Evolutionary conservation across 2,329 filamentous ascomycete species (phyloP).

Genomic region (Aspergillus jensenii): DNA sequence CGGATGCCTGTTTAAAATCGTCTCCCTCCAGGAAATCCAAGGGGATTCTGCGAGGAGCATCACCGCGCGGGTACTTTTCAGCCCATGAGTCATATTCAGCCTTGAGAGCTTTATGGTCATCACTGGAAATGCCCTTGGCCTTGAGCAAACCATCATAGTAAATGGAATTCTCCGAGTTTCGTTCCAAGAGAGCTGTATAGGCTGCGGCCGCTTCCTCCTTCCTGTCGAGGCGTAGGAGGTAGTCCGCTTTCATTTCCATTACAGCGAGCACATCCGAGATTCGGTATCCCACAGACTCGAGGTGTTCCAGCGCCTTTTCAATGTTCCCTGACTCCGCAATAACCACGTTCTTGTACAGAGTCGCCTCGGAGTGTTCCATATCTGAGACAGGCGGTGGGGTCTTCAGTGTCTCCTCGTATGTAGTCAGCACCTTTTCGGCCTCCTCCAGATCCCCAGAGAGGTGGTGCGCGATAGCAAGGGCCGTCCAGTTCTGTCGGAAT

Average conservation of each 20-base stretch:
- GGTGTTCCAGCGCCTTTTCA: slow-evolving; percentile 79
- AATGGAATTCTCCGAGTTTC: slow-evolving; percentile 81
- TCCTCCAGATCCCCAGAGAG: slow-evolving; percentile 79
- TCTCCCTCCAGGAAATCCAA: slow-evolving; percentile 85
- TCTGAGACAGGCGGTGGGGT: slow-evolving; percentile 72
- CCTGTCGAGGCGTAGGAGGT: slow-evolving; percentile 72
- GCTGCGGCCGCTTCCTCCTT: slow-evolving; percentile 79
- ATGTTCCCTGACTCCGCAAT: slow-evolving; percentile 87
- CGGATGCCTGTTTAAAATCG: slow-evolving; percentile 74
- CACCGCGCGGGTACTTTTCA: slow-evolving; percentile 75
- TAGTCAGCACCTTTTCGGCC: slow-evolving; percentile 86
- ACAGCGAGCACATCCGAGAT: slow-evolving; percentile 82
- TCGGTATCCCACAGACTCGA: slow-evolving; percentile 73
- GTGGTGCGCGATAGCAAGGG: slow-evolving; percentile 90
- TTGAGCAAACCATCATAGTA: slow-evolving; percentile 81
- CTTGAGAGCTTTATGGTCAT: slow-evolving; percentile 65
- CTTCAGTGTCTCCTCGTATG: slow-evolving; percentile 92
- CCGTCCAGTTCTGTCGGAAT: slow-evolving; percentile 92
- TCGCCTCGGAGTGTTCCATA: slow-evolving; percentile 88
- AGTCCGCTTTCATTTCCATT: slow-evolving; percentile 82
- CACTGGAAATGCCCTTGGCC: slow-evolving; percentile 62
- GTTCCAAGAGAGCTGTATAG: slow-evolving; percentile 76
- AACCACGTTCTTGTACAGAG: slow-evolving; percentile 91
- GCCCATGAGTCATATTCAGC: slow-evolving; percentile 81
- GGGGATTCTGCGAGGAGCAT: slow-evolving; percentile 82